phyloP scores from a whole-genome alignment of 2,329 filamentous ascomycete species.

The Phyllosticta capitalensis region DNA sequence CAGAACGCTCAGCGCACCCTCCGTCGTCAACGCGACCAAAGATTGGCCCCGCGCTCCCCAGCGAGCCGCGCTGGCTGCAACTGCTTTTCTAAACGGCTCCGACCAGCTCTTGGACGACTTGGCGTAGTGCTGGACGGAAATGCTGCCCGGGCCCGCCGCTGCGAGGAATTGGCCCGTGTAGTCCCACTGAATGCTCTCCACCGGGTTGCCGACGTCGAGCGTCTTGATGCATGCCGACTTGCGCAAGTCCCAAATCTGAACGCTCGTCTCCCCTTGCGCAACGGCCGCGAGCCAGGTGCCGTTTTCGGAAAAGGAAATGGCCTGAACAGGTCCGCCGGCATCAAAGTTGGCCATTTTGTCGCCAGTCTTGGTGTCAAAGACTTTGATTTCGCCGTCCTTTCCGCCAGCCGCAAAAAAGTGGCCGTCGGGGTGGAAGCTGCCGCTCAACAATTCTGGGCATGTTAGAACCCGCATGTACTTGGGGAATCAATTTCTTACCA shows the following conservation, averaged over 20 bases:
- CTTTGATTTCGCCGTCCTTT: slow-evolving; percentile 68
- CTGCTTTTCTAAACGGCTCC: slow-evolving; percentile 69
- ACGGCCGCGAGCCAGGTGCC: slow-evolving; percentile 89
- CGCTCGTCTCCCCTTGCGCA: slow-evolving; percentile 63
- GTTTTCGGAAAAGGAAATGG: slow-evolving; percentile 86
- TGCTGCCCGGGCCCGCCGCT: slow-evolving; percentile 65
- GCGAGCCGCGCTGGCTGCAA: slow-evolving; percentile 60
- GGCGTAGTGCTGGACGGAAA: slow-evolving; percentile 81
- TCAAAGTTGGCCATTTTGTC: slow-evolving; percentile 67
- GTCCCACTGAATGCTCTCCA: slow-evolving; percentile 76
- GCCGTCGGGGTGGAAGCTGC: slow-evolving; percentile 92
- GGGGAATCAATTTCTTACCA: slow-evolving; percentile 45
- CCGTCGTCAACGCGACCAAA: slow-evolving; percentile 62
- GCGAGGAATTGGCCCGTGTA: slow-evolving; percentile 92
- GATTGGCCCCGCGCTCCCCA: slow-evolving; percentile 72
- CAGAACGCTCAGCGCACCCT: slow-evolving; percentile 67
- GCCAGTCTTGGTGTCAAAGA: slow-evolving; percentile 79
- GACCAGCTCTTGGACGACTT: slow-evolving; percentile 85
- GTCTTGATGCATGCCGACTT: slow-evolving; percentile 75
- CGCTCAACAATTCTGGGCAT: slow-evolving; percentile 57
- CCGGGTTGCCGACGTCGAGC: slow-evolving; percentile 72
- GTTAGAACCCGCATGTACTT: neutral
- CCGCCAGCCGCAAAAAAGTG: slow-evolving; percentile 82
- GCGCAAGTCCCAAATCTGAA: slow-evolving; percentile 85
- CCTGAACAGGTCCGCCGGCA: slow-evolving; percentile 56